A percentile compares a stretch with the other conserved stretches of the same genome.
phyloP scores from a whole-genome alignment of 305 asterid genomes.

The Vinca major region DNA sequence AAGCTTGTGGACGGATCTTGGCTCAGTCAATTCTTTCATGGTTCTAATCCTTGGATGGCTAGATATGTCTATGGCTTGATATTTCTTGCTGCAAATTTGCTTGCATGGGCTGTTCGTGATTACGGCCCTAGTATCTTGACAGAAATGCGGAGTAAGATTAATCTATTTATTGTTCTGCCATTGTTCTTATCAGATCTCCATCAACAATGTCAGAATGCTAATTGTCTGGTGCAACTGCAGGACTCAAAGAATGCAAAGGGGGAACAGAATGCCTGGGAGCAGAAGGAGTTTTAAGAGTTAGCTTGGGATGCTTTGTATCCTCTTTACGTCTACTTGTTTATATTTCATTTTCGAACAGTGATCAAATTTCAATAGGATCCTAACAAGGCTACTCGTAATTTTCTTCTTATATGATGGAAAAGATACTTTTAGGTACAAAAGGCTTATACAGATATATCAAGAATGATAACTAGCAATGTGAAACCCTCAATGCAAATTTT shows the following conservation, averaged over 20 bases:
- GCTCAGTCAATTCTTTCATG: slow-evolving; percentile 38
- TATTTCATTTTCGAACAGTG: neutral
- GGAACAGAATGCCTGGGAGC: slow-evolving; percentile 32
- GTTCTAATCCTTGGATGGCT: slow-evolving; percentile 58
- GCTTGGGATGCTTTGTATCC: slow-evolving; percentile 44
- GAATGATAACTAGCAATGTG: neutral
- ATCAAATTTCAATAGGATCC: neutral
- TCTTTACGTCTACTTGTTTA: neutral
- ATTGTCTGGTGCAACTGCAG: slow-evolving; percentile 19
- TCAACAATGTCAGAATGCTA: neutral
- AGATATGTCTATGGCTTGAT: slow-evolving; percentile 41
- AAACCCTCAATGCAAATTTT: neutral
- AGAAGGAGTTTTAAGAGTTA: slow-evolving; percentile 41
- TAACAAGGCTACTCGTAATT: neutral
- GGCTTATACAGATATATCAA: neutral
- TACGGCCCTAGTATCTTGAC: slow-evolving; percentile 29
- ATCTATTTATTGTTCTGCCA: neutral
- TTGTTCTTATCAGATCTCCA: neutral
- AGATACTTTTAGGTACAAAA: neutral
- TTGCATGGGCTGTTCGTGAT: slow-evolving; percentile 54
- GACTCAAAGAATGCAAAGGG: slow-evolving; percentile 32
- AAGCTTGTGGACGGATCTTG: slow-evolving; percentile 37
- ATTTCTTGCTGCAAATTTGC: slow-evolving; percentile 35
- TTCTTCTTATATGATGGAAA: neutral
- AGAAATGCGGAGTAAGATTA: slow-evolving; percentile 35